Base-by-base conservation (phyloP, 306 rosid genomes). In the Trichosanthes cucumerina region DNA sequence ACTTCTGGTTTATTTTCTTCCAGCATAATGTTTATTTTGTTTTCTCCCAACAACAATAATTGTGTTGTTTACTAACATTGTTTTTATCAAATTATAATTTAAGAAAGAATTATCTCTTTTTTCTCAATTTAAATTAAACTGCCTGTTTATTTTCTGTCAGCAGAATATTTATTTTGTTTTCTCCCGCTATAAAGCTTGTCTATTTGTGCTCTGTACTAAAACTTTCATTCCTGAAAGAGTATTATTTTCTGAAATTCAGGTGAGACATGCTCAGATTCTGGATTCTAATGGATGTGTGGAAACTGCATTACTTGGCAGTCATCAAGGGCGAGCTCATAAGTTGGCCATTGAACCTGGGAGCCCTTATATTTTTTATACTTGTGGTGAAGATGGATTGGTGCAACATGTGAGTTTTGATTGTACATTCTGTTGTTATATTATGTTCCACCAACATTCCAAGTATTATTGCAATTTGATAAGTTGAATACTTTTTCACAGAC, bases 281-380 rank as follows among this genome's bases (percentile, higher is more conserved):
- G 91, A 91, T 44, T 12, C 53, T 47, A 23, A 64, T 3, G 96
- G 93, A 74, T 34, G 31, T 44, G 96, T 92, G 77, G 88, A 86
- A 63, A 86, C 88, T 64, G 82, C 84, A 59, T 46, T 84, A 57
- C 85, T 95, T 65, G 92, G 79, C 64, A 88, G 44, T 76, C 99
- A 95, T 87, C 83, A 76, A 39, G 96, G 93, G 77, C 86, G 92
- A 34, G 97, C 91, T 79, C 99, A 95, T 88, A 95, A 92, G 85
- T 81, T 95, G 87, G 97, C 99, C 57, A 86, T 95, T 75, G 99
- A 92, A 75, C 97, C 99, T 43, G 97, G 99, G 78, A 95, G 99
- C 85, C 90, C 97, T 57, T 89, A 95, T 85, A 89, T 89, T 52
- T 92, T 95, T 79, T 95, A 86, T 75, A 88, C 93, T 31, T 95